Percentiles rank a stretch among this genome's conserved stretches.
Evolutionary conservation across 2,329 filamentous ascomycete genomes (phyloP).

Genomic region (Samsoniella hepiali): DNA sequence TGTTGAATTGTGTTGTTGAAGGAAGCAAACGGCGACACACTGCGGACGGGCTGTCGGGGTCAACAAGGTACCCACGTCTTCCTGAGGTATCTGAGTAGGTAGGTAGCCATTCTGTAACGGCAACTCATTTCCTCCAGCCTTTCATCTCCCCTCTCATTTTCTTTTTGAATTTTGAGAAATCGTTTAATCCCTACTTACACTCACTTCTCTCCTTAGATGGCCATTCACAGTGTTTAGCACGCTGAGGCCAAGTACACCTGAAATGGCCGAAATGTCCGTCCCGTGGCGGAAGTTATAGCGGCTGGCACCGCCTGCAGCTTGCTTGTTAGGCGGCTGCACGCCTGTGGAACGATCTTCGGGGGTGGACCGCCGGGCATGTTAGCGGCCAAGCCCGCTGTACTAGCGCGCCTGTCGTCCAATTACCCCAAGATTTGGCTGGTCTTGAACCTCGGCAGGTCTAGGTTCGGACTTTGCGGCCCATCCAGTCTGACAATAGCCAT

Average conservation of each 20-base stretch:
- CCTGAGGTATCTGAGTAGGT: too few species aligned
- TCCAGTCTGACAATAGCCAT: not conserved
- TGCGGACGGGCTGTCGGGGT: not conserved
- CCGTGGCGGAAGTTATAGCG: not conserved
- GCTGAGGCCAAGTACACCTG: not conserved
- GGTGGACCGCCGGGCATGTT: not conserved
- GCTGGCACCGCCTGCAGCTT: not conserved
- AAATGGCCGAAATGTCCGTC: conserved; percentile 17
- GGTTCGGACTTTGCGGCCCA: conserved; percentile 12
- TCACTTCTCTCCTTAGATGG: not conserved
- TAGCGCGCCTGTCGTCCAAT: conserved; percentile 5
- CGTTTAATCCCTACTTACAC: not conserved
- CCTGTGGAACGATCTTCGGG: not conserved
- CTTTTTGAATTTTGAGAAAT: not conserved
- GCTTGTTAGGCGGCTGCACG: not conserved
- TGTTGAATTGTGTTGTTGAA: not conserved
- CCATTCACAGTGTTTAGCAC: not conserved
- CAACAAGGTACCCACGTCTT: too few species aligned
- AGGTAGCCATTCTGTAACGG: not conserved
- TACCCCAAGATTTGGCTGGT: conserved; percentile 11
- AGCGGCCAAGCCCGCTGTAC: not conserved
- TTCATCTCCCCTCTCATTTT: not conserved
- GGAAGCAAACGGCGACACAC: not conserved
- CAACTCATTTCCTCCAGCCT: not conserved
- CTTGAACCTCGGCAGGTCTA: conserved; percentile 10